Conservation (phyloP, 2,329 filamentous ascomycete species). For the Aspergillus oerlinghausenensis region DNA sequence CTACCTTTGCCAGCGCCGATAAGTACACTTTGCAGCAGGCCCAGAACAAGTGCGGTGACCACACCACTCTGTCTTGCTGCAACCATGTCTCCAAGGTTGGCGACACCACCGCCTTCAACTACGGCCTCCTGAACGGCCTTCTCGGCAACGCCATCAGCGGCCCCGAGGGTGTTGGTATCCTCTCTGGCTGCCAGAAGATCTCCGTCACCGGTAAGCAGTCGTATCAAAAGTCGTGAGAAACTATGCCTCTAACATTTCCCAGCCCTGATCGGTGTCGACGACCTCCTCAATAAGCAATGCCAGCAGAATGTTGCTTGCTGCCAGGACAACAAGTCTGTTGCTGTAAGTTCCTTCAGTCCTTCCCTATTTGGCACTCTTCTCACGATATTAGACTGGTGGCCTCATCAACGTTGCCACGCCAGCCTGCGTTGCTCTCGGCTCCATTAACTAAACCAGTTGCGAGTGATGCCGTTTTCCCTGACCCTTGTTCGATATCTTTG, state of each 20-base stretch:
- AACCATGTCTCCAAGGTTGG: neutral
- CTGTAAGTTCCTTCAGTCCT: neutral
- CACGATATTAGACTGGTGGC: neutral
- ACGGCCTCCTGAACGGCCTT: neutral
- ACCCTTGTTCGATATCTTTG: neutral
- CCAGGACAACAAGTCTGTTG: neutral
- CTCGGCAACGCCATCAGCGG: neutral
- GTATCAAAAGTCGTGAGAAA: neutral
- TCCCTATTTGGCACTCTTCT: neutral
- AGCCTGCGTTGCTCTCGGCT: constrained; percentile 5
- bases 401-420: constrained; percentile 1
- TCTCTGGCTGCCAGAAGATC: constrained; percentile 1
- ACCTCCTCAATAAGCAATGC: neutral
- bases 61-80: constrained; percentile 7
- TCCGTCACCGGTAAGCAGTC: neutral
- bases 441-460: neutral
- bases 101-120: neutral
- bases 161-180: neutral
- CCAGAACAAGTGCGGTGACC: constrained; percentile 1
- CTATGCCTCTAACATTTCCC: neutral
- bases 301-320: constrained; percentile 12
- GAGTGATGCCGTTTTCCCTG: neutral
- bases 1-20: neutral
- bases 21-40: neutral
- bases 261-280: neutral